Percentiles rank a stretch among this genome's conserved stretches.
phyloP scores from a whole-genome alignment of 352 stramenopile species.

The Vaucheria bursata region DNA sequence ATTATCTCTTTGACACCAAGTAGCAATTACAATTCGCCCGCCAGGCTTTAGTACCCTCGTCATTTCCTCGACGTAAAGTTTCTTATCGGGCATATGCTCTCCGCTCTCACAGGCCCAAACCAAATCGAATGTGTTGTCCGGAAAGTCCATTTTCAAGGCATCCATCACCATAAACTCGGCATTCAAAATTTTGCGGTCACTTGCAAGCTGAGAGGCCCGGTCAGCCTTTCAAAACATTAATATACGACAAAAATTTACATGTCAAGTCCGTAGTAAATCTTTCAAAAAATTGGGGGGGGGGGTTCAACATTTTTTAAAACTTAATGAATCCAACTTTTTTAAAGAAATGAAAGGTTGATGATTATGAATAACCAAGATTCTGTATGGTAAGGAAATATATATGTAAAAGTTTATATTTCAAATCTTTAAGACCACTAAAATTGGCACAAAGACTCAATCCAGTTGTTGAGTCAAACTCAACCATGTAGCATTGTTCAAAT shows the following conservation, averaged over 20 bases:
- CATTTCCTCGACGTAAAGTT: conserved; percentile 72
- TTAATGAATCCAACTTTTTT: too few species aligned
- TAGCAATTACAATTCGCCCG: conserved; percentile 48
- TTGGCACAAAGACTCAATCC: too few species aligned
- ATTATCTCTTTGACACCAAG: conserved; percentile 65
- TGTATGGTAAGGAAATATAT: too few species aligned
- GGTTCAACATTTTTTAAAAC: too few species aligned
- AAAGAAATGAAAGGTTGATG: too few species aligned
- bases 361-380: too few species aligned
- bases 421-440: too few species aligned
- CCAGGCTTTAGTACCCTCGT: conserved; percentile 73
- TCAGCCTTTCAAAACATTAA: conserved; percentile 10
- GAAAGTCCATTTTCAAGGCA: conserved; percentile 69
- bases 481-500: too few species aligned
- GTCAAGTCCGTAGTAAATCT: neutral
- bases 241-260: neutral
- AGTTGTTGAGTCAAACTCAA: too few species aligned
- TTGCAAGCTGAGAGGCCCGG: conserved; percentile 36
- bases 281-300: too few species aligned
- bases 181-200: conserved; percentile 52
- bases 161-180: conserved; percentile 70
- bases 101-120: conserved; percentile 74
- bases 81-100: conserved; percentile 79
- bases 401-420: too few species aligned
- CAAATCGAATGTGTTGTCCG: conserved; percentile 70